Evolutionary conservation across 2,329 filamentous ascomycete species (phyloP), one percentile per base, ranked within the genome.

Genomic region (Penicillium hordei): DNA sequence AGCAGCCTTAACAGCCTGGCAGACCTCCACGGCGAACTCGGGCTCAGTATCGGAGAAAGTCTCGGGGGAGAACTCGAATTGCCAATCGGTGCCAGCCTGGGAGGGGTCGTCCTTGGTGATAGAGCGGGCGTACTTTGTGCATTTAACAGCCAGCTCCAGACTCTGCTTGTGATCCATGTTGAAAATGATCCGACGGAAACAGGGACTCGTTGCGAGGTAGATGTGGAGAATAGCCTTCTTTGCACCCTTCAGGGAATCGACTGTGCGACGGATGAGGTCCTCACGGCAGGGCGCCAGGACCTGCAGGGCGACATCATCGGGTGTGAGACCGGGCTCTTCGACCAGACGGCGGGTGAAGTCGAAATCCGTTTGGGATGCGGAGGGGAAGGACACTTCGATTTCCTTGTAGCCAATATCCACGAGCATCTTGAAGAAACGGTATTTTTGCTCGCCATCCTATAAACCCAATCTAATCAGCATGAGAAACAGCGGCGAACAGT

Each of bases 191-290:
- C 87, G 85, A 61, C 93, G 90, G 83, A 99, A 99, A 76, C 93
- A 99, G 67, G 92, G 91, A 79, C 90, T 96, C 7, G 94, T 97
- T 48, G 94, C 93, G 49, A 99, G 87, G 79, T 97, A 99, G 68
- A 97, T 89, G 78, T 97, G 93, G 65, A 97, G 83, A 64, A 97
- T 89, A 53, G 91, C 94, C 76, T 96, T 97, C 79, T 96, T 96
- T 27, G 91, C 86, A 48, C 93, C 93, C 72, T 85, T 87, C 63
- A 97, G 81, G 56, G 92, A 91, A 68, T 97, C 90, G 65, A 97
- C 90, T 19, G 93, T 97, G 63, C 89, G 85, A 65, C 85, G 83
- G 77, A 97, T 97, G 70, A 97, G 86, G 73, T 97, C 93, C 72
- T 91, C 87, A 64, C 93, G 88, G 75, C 93, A 97, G 6, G 93